These are phyloP conservation scores for Tinospora cordifolia DNA, from an alignment of 164 flowering plant genomes.

Conservation along the genomic window DNA sequence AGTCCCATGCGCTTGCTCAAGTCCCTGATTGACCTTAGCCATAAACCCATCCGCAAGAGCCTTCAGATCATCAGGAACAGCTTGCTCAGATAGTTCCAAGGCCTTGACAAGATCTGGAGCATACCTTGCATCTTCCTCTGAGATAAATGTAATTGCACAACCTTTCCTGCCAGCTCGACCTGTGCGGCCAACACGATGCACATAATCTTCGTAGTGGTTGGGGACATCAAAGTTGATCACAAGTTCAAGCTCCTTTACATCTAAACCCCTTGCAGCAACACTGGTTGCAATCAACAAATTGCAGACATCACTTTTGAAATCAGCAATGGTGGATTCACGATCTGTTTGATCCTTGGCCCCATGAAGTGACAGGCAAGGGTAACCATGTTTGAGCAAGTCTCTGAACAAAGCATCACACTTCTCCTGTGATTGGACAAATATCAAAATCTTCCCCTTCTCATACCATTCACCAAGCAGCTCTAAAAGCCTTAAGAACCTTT, in stretches of 20 bases:
- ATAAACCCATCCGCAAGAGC: conserved; percentile 86
- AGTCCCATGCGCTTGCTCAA: conserved; percentile 89
- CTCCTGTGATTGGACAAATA: conserved; percentile 89
- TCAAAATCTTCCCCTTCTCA: conserved; percentile 85
- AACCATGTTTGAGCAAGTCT: conserved; percentile 65
- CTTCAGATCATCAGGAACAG: conserved; percentile 82
- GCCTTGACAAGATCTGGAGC: conserved; percentile 96
- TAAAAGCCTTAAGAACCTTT: conserved; percentile 67
- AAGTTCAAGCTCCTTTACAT: conserved; percentile 93
- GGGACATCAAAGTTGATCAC: conserved; percentile 87
- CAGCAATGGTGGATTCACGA: conserved; percentile 85
- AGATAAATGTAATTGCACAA: conserved; percentile 84
- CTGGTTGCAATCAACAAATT: conserved; percentile 85
- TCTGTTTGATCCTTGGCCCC: conserved; percentile 97
- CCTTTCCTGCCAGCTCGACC: conserved; percentile 95
- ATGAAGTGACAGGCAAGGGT: conserved; percentile 92
- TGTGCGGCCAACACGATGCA: conserved; percentile 92
- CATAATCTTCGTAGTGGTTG: conserved; percentile 96
- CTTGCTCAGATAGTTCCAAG: conserved; percentile 84
- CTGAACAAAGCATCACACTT: conserved; percentile 82
- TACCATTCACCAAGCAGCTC: conserved; percentile 95
- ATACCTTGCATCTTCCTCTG: conserved; percentile 84
- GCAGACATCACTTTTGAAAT: conserved; percentile 87
- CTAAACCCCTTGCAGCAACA: conserved; percentile 93
- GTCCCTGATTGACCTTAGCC: conserved; percentile 87